Evolutionary conservation across 768 basidiomycete species (phyloP).

Genomic region (Mycena epipterygia): DNA sequence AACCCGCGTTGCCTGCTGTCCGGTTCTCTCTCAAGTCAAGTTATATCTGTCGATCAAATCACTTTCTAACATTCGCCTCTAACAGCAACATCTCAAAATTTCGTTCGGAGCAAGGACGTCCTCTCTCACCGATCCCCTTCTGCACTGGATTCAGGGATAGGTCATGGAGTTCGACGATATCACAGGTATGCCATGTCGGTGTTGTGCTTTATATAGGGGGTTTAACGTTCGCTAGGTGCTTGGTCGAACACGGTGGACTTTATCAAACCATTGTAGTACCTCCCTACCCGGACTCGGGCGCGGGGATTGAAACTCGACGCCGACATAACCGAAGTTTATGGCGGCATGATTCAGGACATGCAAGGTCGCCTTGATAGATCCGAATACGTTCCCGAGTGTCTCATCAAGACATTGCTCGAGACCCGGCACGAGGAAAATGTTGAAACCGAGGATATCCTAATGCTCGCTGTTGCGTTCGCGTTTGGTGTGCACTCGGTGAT

Average conservation of each 20-base stretch:
- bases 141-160: conserved; percentile 36
- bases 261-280: conserved; percentile 37
- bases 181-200: conserved; percentile 33
- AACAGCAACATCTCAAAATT: conserved; percentile 43
- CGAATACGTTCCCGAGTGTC: conserved; percentile 51
- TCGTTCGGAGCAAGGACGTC: conserved; percentile 42
- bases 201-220: too few relatives aligned
- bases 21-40: conserved; percentile 39
- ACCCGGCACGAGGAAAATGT: conserved; percentile 45
- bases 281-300: conserved; percentile 37
- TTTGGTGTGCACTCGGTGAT: conserved; percentile 50
- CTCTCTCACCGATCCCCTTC: conserved; percentile 37
- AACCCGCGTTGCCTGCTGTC: conserved; percentile 39
- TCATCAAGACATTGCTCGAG: conserved; percentile 48
- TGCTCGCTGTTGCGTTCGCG: conserved; percentile 49
- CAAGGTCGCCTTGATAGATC: conserved; percentile 45
- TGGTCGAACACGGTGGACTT: conserved; percentile 45
- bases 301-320: conserved; percentile 40
- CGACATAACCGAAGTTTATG: conserved; percentile 47
- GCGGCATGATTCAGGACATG: conserved; percentile 47
- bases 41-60: too few relatives aligned
- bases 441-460: conserved; percentile 49
- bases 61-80: too few relatives aligned
- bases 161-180: conserved; percentile 46
- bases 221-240: too few relatives aligned